These are phyloP conservation scores for Diplosphaera chodatii DNA, from an alignment of 139 green algal species.

Conservation along the genomic window DNA sequence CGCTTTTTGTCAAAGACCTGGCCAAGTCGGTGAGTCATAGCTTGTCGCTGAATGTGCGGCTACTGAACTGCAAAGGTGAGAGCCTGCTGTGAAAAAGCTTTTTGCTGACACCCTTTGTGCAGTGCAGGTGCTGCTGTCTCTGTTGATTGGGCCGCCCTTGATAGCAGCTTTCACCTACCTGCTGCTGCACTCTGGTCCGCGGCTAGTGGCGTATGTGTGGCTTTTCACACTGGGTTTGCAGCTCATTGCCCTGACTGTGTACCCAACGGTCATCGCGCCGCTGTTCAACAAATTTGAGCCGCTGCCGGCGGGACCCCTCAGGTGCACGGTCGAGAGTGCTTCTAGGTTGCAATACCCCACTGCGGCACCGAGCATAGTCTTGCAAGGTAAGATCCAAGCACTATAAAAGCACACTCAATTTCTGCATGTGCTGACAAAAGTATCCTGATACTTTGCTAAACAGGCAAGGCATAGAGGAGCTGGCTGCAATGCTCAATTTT, in stretches of 20 bases:
- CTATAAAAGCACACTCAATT: too few relatives aligned
- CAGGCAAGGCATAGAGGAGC: conserved; percentile 59
- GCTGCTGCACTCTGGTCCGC: conserved; percentile 47
- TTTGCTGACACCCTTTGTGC: neutral
- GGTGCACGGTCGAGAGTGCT: too few relatives aligned
- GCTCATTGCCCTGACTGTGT: conserved; percentile 74
- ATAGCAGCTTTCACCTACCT: conserved; percentile 61
- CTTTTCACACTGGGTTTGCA: conserved; percentile 64
- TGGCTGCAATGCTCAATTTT: conserved; percentile 66
- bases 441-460: conserved; percentile 8
- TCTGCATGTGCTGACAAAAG: too few relatives aligned
- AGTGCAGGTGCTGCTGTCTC: conserved; percentile 1
- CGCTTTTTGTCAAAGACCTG: conserved; percentile 63
- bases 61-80: neutral
- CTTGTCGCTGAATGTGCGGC: neutral
- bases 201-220: conserved; percentile 76
- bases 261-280: conserved; percentile 46
- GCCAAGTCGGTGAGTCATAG: conserved; percentile 39
- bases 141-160: conserved; percentile 61
- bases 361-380: neutral
- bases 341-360: too few relatives aligned
- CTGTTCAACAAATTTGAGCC: conserved; percentile 84
- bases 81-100: neutral
- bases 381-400: neutral
- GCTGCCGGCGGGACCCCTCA: conserved; percentile 40